Evolutionary conservation across 768 basidiomycete species (phyloP).

Genomic region (Termitomyces sp.): DNA sequence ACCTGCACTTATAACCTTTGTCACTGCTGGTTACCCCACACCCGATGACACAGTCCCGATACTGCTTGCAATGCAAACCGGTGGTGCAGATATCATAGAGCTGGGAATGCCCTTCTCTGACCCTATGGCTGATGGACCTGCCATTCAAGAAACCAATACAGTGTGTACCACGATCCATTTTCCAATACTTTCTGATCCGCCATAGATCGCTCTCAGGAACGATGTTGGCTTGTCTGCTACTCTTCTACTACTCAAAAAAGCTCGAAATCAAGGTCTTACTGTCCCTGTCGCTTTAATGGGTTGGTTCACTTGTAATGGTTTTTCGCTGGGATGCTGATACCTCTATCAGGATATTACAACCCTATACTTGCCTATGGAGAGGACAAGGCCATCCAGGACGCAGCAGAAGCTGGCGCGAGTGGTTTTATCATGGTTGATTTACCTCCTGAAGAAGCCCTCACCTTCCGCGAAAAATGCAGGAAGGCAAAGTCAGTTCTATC

Average conservation of each 20-base stretch:
- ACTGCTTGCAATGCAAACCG: slow-evolving; percentile 87
- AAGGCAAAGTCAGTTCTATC: slow-evolving; percentile 59
- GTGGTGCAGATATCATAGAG: slow-evolving; percentile 93
- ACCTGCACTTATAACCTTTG: slow-evolving; percentile 77
- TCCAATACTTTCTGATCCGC: slow-evolving; percentile 7
- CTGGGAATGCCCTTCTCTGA: slow-evolving; percentile 95
- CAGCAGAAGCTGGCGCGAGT: slow-evolving; percentile 86
- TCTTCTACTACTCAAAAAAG: slow-evolving; percentile 70
- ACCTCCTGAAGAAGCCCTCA: slow-evolving; percentile 92
- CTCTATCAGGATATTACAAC: slow-evolving; percentile 85
- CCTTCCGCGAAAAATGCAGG: slow-evolving; percentile 85
- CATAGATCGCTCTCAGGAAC: slow-evolving; percentile 79
- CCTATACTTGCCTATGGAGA: slow-evolving; percentile 94
- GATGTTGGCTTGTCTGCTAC: slow-evolving; percentile 73
- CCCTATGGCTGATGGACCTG: slow-evolving; percentile 92
- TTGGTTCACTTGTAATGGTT: slow-evolving; percentile 23
- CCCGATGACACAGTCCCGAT: slow-evolving; percentile 78
- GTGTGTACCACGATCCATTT: slow-evolving; percentile 38
- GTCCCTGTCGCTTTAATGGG: slow-evolving; percentile 94
- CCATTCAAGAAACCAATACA: slow-evolving; percentile 91
- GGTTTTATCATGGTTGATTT: slow-evolving; percentile 98
- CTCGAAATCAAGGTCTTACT: slow-evolving; percentile 76
- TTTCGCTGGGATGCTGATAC: slow-evolving; percentile 4
- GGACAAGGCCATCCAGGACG: slow-evolving; percentile 89
- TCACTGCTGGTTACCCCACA: slow-evolving; percentile 91